phyloP scores from a whole-genome alignment of 768 basidiomycete genomes.

The Phaeotremella skinneri region DNA sequence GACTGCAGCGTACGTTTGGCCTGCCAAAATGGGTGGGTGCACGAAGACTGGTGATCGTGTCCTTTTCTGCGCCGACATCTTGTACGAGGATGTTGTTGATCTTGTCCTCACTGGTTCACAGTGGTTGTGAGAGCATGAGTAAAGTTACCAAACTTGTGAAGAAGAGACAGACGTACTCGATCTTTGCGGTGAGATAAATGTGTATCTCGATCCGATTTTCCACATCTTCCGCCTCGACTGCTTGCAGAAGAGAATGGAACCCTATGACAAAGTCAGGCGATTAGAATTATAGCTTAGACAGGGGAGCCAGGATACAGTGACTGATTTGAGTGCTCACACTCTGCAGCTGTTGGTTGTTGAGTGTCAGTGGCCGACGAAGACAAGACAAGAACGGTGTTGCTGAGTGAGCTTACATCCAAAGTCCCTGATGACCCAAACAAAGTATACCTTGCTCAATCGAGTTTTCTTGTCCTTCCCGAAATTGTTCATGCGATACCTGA shows the following conservation, averaged over 20 bases:
- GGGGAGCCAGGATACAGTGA: no score
- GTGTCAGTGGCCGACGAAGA: conserved; percentile 9
- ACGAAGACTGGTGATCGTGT: conserved; percentile 81
- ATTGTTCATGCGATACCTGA: conserved; percentile 81
- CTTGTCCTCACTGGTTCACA: conserved; percentile 64
- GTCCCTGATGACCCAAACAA: conserved; percentile 93
- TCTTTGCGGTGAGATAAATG: conserved; percentile 81
- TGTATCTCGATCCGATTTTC: conserved; percentile 84
- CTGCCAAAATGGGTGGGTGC: conserved; percentile 91
- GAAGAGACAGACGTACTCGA: conserved; percentile 56
- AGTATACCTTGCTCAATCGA: conserved; percentile 75
- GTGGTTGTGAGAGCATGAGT: neutral
- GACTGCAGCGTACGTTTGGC: conserved; percentile 69
- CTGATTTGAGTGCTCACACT: no score
- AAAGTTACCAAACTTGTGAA: neutral
- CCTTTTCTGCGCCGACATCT: conserved; percentile 88
- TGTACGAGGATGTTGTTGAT: conserved; percentile 90
- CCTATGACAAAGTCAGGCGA: no score
- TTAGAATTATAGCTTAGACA: neutral
- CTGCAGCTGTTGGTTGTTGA: conserved; percentile 19
- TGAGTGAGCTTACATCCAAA: conserved; percentile 60
- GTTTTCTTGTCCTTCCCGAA: conserved; percentile 68
- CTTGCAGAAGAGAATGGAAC: conserved; percentile 88
- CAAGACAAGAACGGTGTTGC: neutral
- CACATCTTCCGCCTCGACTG: conserved; percentile 88